phyloP scores from a whole-genome alignment of 2,329 filamentous ascomycete genomes.

The Cladophialophora yegresii region DNA sequence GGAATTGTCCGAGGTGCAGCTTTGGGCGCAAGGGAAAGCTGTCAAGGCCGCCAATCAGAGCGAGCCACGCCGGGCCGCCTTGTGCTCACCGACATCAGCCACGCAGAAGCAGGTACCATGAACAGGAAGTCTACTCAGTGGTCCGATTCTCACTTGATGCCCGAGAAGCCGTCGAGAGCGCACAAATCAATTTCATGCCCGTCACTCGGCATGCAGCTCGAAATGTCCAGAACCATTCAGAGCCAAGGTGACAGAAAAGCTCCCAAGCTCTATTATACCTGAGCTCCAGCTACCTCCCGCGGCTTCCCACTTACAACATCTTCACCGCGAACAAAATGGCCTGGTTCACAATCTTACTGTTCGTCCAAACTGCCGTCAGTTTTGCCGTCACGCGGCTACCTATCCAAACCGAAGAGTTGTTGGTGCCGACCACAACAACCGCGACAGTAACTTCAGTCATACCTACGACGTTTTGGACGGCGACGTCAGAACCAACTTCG shows the following conservation, averaged over 20 bases:
- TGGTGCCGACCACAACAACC: constrained; percentile 21
- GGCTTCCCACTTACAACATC: neutral
- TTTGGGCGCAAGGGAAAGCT: constrained; percentile 1
- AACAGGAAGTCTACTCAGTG: constrained; percentile 19
- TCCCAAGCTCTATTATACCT: constrained; percentile 14
- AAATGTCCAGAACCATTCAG: constrained; percentile 1
- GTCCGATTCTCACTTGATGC: constrained; percentile 28
- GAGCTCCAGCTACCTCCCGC: neutral
- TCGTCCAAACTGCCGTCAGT: constrained; percentile 17
- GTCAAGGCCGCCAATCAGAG: constrained; percentile 29
- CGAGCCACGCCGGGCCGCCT: constrained; percentile 27
- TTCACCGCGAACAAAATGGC: constrained; percentile 19
- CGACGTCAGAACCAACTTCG: constrained; percentile 17
- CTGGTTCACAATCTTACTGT: constrained; percentile 20
- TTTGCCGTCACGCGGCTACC: constrained; percentile 25
- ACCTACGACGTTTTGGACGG: constrained; percentile 12
- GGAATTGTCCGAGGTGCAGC: constrained; percentile 8
- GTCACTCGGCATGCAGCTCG: constrained; percentile 17
- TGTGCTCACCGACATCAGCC: constrained; percentile 25
- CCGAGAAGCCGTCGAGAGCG: constrained; percentile 22
- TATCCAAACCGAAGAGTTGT: constrained; percentile 11
- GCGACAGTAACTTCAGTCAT: constrained; percentile 6
- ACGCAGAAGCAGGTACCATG: constrained; percentile 17
- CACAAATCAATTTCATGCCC: constrained; percentile 26
- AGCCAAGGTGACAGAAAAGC: neutral